Conservation (phyloP, 345 rosid genomes). For the Citrus medica region DNA sequence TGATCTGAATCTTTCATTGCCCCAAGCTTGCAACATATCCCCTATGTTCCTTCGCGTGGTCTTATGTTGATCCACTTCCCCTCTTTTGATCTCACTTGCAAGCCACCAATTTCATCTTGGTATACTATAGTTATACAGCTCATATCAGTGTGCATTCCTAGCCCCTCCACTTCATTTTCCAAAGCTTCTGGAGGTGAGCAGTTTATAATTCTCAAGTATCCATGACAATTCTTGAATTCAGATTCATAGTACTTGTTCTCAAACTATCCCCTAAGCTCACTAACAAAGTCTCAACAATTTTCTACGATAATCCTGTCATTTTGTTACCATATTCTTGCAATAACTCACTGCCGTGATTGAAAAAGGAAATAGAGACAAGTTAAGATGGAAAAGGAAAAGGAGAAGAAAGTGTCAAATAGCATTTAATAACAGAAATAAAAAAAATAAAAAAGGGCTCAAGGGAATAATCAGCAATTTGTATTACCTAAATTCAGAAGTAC, state of each 20-base stretch:
- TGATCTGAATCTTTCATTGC: constrained; percentile 35
- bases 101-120: constrained; percentile 39
- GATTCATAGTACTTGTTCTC: constrained; percentile 22
- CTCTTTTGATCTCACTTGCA: constrained; percentile 39
- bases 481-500: constrained; percentile 31
- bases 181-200: constrained; percentile 27
- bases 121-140: constrained; percentile 39
- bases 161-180: constrained; percentile 31
- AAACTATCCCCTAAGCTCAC: constrained; percentile 23
- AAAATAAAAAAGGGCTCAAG: neutral
- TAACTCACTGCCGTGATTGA: neutral
- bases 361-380: neutral
- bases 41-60: constrained; percentile 25
- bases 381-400: neutral
- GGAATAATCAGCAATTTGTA: neutral
- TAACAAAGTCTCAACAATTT: constrained; percentile 23
- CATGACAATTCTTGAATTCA: constrained; percentile 34
- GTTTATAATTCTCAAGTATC: constrained; percentile 38
- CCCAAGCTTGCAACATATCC: constrained; percentile 41
- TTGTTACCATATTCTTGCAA: constrained; percentile 33
- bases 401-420: neutral
- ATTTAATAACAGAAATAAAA: neutral
- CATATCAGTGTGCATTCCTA: constrained; percentile 49
- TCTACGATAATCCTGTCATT: constrained; percentile 31
- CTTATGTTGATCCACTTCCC: constrained; percentile 41